A percentile compares a stretch with the other conserved stretches of the same genome.
phyloP scores from a whole-genome alignment of 495 filamentous ascomycete genomes.

The Penicillium desertorum region DNA sequence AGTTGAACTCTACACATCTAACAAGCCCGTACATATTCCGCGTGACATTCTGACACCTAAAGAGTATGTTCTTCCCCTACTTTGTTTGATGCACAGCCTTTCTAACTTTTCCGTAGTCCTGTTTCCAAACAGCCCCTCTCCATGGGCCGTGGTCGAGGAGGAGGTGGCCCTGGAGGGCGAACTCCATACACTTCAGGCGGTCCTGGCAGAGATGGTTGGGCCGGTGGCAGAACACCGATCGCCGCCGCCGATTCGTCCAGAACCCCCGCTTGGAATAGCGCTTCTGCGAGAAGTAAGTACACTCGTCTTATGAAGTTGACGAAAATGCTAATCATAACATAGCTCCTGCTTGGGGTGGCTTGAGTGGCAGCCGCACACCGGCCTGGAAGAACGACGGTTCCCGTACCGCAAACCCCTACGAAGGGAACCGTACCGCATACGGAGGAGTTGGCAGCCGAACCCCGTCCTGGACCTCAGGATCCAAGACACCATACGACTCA shows the following conservation, averaged over 20 bases:
- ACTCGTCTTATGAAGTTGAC: background rate
- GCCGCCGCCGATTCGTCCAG: slow-evolving; percentile 57
- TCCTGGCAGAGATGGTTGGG: slow-evolving; percentile 41
- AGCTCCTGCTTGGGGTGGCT: slow-evolving; percentile 61
- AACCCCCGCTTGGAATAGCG: slow-evolving; percentile 68
- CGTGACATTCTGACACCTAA: slow-evolving; percentile 77
- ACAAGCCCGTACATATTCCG: slow-evolving; percentile 77
- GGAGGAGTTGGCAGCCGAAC: slow-evolving; percentile 55
- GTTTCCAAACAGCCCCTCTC: slow-evolving; percentile 73
- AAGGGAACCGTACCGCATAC: slow-evolving; percentile 74
- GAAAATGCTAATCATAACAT: slow-evolving; percentile 17
- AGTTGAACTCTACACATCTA: slow-evolving; percentile 89
- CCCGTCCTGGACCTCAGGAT: slow-evolving; percentile 59
- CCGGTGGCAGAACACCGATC: slow-evolving; percentile 70
- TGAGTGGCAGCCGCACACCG: slow-evolving; percentile 65
- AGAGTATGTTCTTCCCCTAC: slow-evolving; percentile 55
- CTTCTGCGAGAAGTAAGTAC: slow-evolving; percentile 56
- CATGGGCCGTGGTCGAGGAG: slow-evolving; percentile 57
- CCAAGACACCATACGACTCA: slow-evolving; percentile 70
- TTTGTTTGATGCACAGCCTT: background rate
- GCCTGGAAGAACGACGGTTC: slow-evolving; percentile 73
- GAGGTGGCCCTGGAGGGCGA: slow-evolving; percentile 39
- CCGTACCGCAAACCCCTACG: slow-evolving; percentile 75
- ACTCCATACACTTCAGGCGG: slow-evolving; percentile 45
- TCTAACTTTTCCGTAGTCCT: slow-evolving; percentile 40